These are phyloP conservation scores for Metarhizium album DNA, from an alignment of 2,329 filamentous ascomycete species.

Conservation along the genomic window DNA sequence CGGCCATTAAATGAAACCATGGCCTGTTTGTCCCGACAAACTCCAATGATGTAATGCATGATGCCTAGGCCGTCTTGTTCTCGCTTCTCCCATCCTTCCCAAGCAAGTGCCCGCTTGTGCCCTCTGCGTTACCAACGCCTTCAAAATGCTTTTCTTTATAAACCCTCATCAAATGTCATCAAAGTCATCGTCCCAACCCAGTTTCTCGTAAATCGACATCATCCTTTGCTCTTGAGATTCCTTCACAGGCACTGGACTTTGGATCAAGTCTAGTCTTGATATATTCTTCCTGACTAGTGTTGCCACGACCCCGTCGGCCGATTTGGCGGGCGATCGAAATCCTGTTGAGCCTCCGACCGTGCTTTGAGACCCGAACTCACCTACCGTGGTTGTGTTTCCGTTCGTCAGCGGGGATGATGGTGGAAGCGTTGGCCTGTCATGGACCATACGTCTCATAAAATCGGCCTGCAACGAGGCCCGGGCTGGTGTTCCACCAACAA, in stretches of 20 bases:
- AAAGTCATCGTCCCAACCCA: slow-evolving; percentile 49
- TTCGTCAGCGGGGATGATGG: slow-evolving; percentile 26
- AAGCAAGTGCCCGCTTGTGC: neutral
- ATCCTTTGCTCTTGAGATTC: slow-evolving; percentile 14
- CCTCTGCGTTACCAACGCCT: slow-evolving; percentile 6
- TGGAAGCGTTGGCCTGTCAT: slow-evolving; percentile 19
- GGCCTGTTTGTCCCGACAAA: neutral
- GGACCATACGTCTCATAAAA: slow-evolving; percentile 19
- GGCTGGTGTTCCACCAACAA: slow-evolving; percentile 21
- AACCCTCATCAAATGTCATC: slow-evolving; percentile 31
- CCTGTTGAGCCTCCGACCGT: slow-evolving; percentile 10
- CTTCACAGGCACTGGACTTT: slow-evolving; percentile 9
- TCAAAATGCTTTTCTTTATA: slow-evolving; percentile 4
- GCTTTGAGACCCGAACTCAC: slow-evolving; percentile 9
- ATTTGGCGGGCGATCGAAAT: slow-evolving; percentile 10
- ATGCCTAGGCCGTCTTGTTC: neutral
- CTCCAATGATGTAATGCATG: neutral
- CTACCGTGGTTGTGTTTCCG: slow-evolving; percentile 12
- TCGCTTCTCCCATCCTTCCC: neutral
- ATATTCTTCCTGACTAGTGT: slow-evolving; percentile 29
- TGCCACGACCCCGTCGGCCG: slow-evolving; percentile 18
- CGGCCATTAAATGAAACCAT: neutral
- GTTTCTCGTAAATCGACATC: slow-evolving; percentile 39
- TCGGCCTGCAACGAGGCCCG: slow-evolving; percentile 13
- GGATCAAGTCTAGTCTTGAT: slow-evolving; percentile 8